Evolutionary conservation across 2,329 filamentous ascomycete genomes (phyloP), one percentile per base, ranked within the genome.

Genomic region (Dactylonectria macrodidyma): DNA sequence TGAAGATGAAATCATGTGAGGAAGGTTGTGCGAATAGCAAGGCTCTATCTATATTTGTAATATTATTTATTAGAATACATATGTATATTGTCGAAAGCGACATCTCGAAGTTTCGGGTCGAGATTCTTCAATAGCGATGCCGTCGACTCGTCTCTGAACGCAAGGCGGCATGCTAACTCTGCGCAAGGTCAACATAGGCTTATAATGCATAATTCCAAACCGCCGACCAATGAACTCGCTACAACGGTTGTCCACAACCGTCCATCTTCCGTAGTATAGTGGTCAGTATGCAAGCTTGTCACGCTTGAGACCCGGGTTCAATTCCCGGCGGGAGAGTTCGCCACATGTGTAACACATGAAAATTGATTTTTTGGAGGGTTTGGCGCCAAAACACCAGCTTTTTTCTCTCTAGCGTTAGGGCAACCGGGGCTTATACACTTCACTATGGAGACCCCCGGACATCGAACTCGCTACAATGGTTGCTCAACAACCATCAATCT

Each of bases 201-300:
- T 52, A 61, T 61, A 54, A 9, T 6, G 9, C 16, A 6, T 16
- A 16, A 10, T 44, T 33, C 2, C 36, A 5, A 12, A 16, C 24
- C 12, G 7, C 59, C 16, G 36, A 55, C 50, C 50, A 54, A 50
- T 26, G 65, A 71, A 70, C 64, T 55, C 58, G 59, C 69, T 68
- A 70, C 65, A 70, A 58, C 68, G 67, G 59, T 62, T 71, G 65
- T 48, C 38, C 64, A 70, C 67, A 69, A 48, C 51, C 67, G 65
- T 62, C 44, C 34, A 61, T 78, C 75, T 78, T 76, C 74, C 76
- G 76, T 78, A 78, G 74, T 78, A 78, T 78, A 78, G 77, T 78
- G 77, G 76, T 78, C 73, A 75, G 73, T 76, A 76, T 76, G 73
- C 73, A 69, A 76, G 74, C 74, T 76, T 76, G 74, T 75, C 73